Conservation (phyloP, 495 filamentous ascomycete genomes). For the Penicillium angulare region DNA sequence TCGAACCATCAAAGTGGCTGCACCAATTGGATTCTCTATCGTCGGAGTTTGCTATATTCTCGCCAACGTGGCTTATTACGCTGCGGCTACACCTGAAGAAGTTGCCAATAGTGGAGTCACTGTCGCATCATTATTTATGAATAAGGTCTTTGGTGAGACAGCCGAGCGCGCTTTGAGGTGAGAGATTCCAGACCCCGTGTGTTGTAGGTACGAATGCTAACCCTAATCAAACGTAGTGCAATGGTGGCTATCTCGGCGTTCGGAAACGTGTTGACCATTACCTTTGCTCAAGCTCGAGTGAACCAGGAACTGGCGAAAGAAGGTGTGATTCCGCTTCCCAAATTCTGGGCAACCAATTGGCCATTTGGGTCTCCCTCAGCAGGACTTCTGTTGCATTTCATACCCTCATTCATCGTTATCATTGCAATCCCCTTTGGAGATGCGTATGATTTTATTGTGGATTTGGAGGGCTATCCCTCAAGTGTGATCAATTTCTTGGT, state of each 20-base stretch:
- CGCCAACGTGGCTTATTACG: constrained; percentile 66
- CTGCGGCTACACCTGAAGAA: constrained; percentile 61
- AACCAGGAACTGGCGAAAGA: constrained; percentile 64
- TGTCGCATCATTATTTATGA: constrained; percentile 65
- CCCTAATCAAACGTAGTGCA: constrained; percentile 28
- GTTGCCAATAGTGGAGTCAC: constrained; percentile 61
- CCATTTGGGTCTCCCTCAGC: constrained; percentile 64
- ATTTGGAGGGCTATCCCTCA: constrained; percentile 64
- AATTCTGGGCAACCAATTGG: constrained; percentile 56
- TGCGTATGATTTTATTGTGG: constrained; percentile 67
- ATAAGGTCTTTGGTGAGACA: constrained; percentile 55
- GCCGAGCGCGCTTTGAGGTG: constrained; percentile 24
- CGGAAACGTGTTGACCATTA: constrained; percentile 71
- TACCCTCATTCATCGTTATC: constrained; percentile 63
- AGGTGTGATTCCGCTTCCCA: constrained; percentile 64
- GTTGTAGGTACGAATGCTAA: no score
- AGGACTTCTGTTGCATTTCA: constrained; percentile 60
- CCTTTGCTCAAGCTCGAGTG: constrained; percentile 62
- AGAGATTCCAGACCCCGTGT: background rate
- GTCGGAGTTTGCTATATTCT: constrained; percentile 60
- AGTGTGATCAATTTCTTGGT: constrained; percentile 58
- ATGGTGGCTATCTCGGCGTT: constrained; percentile 61
- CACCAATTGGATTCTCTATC: constrained; percentile 54
- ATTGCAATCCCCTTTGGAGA: constrained; percentile 57
- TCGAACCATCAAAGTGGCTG: constrained; percentile 60